Conservation (phyloP, 2,329 filamentous ascomycete genomes). For the Lecanosticta acicola region DNA sequence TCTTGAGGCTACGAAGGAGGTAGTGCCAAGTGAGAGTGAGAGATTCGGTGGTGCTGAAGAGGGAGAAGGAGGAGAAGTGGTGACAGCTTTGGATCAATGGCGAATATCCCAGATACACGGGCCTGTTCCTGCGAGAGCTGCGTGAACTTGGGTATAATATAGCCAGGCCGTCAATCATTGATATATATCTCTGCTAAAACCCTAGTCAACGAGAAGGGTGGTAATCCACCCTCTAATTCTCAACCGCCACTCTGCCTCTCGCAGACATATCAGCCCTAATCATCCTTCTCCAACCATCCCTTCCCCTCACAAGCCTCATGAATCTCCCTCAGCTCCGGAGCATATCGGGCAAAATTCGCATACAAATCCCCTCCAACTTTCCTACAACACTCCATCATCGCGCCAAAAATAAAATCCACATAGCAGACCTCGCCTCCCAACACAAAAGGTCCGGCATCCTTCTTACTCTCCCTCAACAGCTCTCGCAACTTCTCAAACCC, state of each 20-base stretch:
- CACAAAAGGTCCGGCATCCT: slow-evolving; percentile 24
- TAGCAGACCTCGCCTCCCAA: slow-evolving; percentile 22
- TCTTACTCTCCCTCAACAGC: slow-evolving; percentile 18
- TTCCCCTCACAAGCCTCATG: slow-evolving; percentile 16
- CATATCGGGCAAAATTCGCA: slow-evolving; percentile 7
- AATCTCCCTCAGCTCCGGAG: slow-evolving; percentile 10
- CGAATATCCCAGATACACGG: no score
- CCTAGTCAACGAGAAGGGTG: not conserved
- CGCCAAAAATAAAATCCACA: slow-evolving; percentile 23
- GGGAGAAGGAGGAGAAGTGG: not conserved
- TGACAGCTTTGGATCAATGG: no score
- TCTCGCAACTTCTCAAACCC: slow-evolving; percentile 13
- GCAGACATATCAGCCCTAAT: not conserved
- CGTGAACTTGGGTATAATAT: no score
- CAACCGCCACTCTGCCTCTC: not conserved
- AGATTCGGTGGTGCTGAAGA: not conserved
- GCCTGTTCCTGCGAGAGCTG: no score
- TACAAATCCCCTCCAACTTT: slow-evolving; percentile 18
- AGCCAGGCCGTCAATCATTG: no score
- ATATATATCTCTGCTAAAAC: no score
- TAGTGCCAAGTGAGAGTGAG: not conserved
- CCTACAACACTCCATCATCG: slow-evolving; percentile 17
- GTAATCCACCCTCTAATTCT: not conserved
- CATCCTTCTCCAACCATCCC: slow-evolving; percentile 14
- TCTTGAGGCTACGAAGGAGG: slow-evolving; percentile 4